Evolutionary conservation across 805 yeast genomes (phyloP), one percentile per base, ranked within the genome.

Genomic region (Henningerozyma blattae): DNA sequence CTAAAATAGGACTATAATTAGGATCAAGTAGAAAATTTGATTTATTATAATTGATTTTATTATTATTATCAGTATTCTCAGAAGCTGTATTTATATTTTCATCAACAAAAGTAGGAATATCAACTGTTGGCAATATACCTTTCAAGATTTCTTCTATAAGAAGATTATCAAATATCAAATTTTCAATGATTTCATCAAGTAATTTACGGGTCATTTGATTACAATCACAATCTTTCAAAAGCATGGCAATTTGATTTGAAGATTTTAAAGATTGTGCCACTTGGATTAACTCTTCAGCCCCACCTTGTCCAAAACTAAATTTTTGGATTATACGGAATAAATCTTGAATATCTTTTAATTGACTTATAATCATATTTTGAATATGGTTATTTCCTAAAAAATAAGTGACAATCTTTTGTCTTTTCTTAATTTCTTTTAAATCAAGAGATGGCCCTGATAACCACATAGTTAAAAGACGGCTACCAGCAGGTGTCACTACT

Each of bases 401-500:
- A 3, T 59, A 48, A 5, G 53, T 50, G 0, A 81, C 78, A 10
- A 68, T 44, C 14, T 57, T 58, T 31, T 75, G 83, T 18, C 98
- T 61, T 15, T 52, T 46, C 14, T 52, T 53, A 12, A 91, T 73
- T 40, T 72, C 80, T 0, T 50, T 45, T 0, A 70, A 46, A 45
- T 78, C 70, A 8, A 79, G 66, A 0, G 83, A 67, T 0, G 98
- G 98, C 2, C 84, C 74, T 18, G 82, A 66, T 4, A 89, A 58
- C 95, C 96, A 85, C 34, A 77, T 75, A 6, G 77, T 70, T 10
- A 91, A 58, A n/a, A 81, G 48, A 28, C 97, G 61, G 0, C 94
- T 62, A 0, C 97, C 97, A 0, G 91, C 75, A 1, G 77, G 66
- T 0, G 97, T 85, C 3, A 70, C 72, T 0, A 97, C 89, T 34